Conservation (phyloP, 179 eudicot species). For the Camellia oleifera region DNA sequence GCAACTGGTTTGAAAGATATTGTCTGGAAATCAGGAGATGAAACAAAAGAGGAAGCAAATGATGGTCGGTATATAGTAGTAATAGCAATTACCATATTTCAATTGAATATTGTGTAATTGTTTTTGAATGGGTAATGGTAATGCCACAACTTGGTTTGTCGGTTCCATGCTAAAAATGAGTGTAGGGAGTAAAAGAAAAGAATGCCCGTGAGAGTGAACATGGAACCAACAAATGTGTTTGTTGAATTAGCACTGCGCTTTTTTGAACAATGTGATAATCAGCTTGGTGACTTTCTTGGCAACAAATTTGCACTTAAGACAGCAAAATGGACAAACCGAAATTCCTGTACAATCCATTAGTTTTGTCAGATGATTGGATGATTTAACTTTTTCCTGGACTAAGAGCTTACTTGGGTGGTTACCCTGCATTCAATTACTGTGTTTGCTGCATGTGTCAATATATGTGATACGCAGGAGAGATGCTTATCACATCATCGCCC, state of each 20-base stretch:
- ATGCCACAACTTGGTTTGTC: too few species aligned
- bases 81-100: not conserved
- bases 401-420: too few species aligned
- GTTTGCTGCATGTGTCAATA: not conserved
- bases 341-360: not conserved
- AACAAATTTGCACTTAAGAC: slow-evolving; percentile 2
- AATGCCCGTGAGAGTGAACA: too few species aligned
- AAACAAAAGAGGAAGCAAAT: slow-evolving; percentile 29
- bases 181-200: too few species aligned
- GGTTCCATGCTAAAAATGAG: too few species aligned
- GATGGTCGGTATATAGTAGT: slow-evolving; percentile 16
- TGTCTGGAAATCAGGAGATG: slow-evolving; percentile 67
- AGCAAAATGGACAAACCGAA: not conserved
- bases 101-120: not conserved
- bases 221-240: too few species aligned
- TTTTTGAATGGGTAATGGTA: too few species aligned
- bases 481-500: not conserved
- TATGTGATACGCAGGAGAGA: not conserved
- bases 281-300: not conserved
- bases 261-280: not conserved
- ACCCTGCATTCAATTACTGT: not conserved
- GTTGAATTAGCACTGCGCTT: not conserved
- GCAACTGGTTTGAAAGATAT: slow-evolving; percentile 80
- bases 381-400: not conserved
- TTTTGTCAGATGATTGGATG: not conserved